phyloP scores from a whole-genome alignment of 2,329 filamentous ascomycete species.

The Lasiodiplodia sp. region DNA sequence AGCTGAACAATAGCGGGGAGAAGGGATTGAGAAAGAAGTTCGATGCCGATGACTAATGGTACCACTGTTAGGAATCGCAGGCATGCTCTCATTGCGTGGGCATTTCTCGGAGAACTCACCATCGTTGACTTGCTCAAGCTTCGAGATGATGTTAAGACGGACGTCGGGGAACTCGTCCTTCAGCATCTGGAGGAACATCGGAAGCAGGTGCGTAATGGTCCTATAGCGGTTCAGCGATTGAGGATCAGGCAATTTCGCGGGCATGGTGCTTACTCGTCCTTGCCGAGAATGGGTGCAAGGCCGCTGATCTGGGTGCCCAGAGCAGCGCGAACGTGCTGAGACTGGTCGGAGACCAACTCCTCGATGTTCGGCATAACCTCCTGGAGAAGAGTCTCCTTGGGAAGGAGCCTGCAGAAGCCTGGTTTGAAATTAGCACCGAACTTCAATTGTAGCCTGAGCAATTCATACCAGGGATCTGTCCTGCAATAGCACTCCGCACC shows the following conservation, averaged over 20 bases:
- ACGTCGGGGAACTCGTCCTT: constrained; percentile 99
- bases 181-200: constrained; percentile 99
- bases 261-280: constrained; percentile 81
- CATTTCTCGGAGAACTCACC: constrained; percentile 59
- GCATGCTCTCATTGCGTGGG: not conserved
- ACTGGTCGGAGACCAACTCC: constrained; percentile 93
- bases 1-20: constrained; percentile 97
- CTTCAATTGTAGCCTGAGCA: constrained; percentile 27
- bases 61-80: constrained; percentile 30
- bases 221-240: constrained; percentile 52
- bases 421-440: constrained; percentile 38
- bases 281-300: constrained; percentile 93
- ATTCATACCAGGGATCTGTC: constrained; percentile 82
- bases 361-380: constrained; percentile 97
- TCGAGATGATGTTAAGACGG: constrained; percentile 98
- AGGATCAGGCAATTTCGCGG: constrained; percentile 26
- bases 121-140: constrained; percentile 97
- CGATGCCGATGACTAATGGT: constrained; percentile 89
- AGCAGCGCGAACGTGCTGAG: constrained; percentile 94
- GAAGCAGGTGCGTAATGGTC: constrained; percentile 93
- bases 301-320: constrained; percentile 97
- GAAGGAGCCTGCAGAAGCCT: constrained; percentile 92
- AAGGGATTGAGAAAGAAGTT: constrained; percentile 93
- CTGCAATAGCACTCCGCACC: constrained; percentile 94
- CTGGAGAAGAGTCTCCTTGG: constrained; percentile 85